Conservation (phyloP, 2,329 filamentous ascomycete species). For the Xylaria arbuscula region DNA sequence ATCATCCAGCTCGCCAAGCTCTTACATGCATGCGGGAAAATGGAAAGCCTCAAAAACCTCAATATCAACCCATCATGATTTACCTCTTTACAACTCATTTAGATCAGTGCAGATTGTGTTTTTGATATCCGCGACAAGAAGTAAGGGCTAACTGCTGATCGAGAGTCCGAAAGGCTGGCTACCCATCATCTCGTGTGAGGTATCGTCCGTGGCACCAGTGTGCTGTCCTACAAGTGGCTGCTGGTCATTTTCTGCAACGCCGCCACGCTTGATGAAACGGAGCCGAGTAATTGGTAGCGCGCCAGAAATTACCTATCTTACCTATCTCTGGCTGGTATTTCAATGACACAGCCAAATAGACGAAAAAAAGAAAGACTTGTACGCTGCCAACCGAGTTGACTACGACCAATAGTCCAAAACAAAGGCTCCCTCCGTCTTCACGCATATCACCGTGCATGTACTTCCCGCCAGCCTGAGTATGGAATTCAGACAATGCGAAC, state of each 20-base stretch:
- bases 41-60: background rate
- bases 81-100: too few species aligned
- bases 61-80: background rate
- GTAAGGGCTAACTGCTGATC: background rate
- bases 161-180: background rate
- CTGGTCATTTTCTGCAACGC: background rate
- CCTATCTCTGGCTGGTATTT: too few species aligned
- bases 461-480: conserved; percentile 4
- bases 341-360: conserved; percentile 18
- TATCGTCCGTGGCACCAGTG: background rate
- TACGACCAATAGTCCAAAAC: conserved; percentile 18
- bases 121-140: too few species aligned
- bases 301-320: conserved; percentile 9
- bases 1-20: background rate
- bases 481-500: background rate
- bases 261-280: conserved; percentile 9
- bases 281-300: background rate
- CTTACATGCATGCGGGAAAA: background rate
- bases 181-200: background rate
- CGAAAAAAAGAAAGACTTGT: background rate
- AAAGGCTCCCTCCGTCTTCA: conserved; percentile 15
- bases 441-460: conserved; percentile 19
- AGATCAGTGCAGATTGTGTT: too few species aligned
- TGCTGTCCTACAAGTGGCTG: background rate
- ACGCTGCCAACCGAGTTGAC: background rate